Evolutionary conservation across 1,284 basidiomycete species (phyloP), one percentile per base, ranked within the genome.

Genomic region (Tylopilus orsonianus): DNA sequence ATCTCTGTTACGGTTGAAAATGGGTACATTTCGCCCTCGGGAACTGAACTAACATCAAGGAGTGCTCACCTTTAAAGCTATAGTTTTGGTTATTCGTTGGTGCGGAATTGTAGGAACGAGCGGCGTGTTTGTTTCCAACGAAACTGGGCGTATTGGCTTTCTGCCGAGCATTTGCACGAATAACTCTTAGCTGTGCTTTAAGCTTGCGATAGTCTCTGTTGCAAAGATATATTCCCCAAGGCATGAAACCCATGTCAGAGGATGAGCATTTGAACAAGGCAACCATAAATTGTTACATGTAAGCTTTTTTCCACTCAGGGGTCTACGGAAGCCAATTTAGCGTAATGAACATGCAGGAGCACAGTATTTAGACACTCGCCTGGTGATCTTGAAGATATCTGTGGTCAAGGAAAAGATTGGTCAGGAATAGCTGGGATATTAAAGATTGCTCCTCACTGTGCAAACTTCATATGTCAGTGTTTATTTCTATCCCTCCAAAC

Each of bases 281-380:
- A 24, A 39, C 5, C 18, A 18, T 18, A 41, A 50, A 24, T 39
- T 62, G 77, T 50, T 55, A 89, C 88, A 91, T 87, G 65, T 90
- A 91, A 13, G 85, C 87, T 55, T 75, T 82, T 60, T 87, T 85
- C 88, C 88, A 91, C 68, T 91, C 88, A 0, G 87, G 82, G 32
- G 78, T 81, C 87, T 90, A 52, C 14, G 18, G 40, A 43, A 47
- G 16, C 18, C 9, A 10, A n/a, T 40, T 48, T 27, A 49, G 32
- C 14, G 46, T 24, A 32, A 45, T 8, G 40, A 34, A 24, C 6
- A 16, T 35, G 7, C 4, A 16, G 13, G 18, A 34, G 40, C 24
- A 12, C n/a, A 8, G 5, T 2, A 5, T 12, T 32, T 19, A 29
- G 20, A 35, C n/a, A 59, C 69, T 26, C 51, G 81, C 87, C 74